Base-by-base conservation (phyloP, 106 monocot species). In the Dendrobium officinale region DNA sequence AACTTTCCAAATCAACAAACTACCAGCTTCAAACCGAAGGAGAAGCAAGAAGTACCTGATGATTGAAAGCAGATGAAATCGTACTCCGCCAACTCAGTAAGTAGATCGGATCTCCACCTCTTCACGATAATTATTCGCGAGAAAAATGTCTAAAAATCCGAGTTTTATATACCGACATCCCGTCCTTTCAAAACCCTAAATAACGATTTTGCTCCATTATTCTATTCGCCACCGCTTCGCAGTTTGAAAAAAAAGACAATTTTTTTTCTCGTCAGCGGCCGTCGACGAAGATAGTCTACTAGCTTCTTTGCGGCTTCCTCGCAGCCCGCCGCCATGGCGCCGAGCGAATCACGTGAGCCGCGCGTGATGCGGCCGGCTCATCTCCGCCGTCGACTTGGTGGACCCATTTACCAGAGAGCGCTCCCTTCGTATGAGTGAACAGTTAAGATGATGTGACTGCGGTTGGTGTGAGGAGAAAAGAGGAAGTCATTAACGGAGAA, bases 171-270 rank as follows among this genome's bases (percentile, higher is more conserved):
- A 11, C 76, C 48, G 76, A 76, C 76, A 76, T 76, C 41, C 48
- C 48, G 75, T 75, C 75, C n/a, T 75, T 22, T 75, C 68, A 29
- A 51, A 76, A 76, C 76, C 76, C 76, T 76, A 76, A 76, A 76
- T 76, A 43, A 76, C 49, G 48, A 76, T 48, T 76, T 76, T 31
- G 15, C 70, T 70, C 37, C 29, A 70, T 70, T 70, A 70, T 70
- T 70, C 70, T 70, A 70, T 37, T 29, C 70, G 13, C 33, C 70
- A 37, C 70, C 70, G 70, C 70, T 70, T 37, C 37, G 70, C 70
- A 37, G 70, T 70, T 9, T 31, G 70, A 70, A 70, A 70, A 70
- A 29, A 15, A 70, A 70, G 70, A 70, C 70, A 70, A 70, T 33
- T 37, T 4, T 33, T 70, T 70, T 70, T 70, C 33, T 70, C 37